Evolutionary conservation across 1,139 yeast genomes (phyloP).

Genomic region (Chernovozyma aurita): DNA sequence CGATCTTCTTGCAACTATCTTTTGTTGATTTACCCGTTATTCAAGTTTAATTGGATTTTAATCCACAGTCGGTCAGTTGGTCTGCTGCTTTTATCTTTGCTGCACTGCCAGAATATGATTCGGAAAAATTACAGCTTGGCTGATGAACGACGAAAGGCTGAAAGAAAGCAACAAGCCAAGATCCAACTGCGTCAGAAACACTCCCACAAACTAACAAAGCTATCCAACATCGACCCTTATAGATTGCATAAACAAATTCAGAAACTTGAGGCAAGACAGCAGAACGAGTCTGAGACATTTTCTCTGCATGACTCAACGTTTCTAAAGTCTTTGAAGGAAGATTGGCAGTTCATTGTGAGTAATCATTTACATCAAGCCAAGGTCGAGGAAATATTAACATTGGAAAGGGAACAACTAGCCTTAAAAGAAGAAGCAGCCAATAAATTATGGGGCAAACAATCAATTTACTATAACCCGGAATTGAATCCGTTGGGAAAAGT

Average conservation of each 20-base stretch:
- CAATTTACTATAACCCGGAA: conserved; percentile 44
- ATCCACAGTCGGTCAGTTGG: too few species aligned
- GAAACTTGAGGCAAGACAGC: conserved; percentile 16
- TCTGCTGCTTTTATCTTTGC: too few species aligned
- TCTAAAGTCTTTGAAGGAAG: conserved; percentile 26
- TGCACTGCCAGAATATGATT: too few species aligned
- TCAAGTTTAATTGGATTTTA: too few species aligned
- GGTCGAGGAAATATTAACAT: conserved; percentile 18
- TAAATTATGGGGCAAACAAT: conserved; percentile 35
- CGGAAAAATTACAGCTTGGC: conserved; percentile 42
- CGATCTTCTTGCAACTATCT: too few species aligned
- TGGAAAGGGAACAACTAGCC: conserved; percentile 11
- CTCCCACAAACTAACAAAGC: conserved; percentile 22
- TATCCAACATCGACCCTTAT: conserved; percentile 30
- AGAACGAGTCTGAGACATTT: conserved; percentile 3
- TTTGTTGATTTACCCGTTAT: too few species aligned
- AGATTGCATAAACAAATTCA: conserved; percentile 27
- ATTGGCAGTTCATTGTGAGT: conserved; percentile 38
- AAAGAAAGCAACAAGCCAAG: conserved; percentile 31
- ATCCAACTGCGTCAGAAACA: conserved; percentile 39
- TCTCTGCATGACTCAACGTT: conserved; percentile 10
- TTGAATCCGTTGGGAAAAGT: conserved; percentile 44
- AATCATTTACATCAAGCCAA: conserved; percentile 30
- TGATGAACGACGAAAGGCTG: conserved; percentile 36
- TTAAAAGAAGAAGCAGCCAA: conserved; percentile 16